Evolutionary conservation across 78 protist species (phyloP).

Genomic region (Dictyostelium firmibasis): DNA sequence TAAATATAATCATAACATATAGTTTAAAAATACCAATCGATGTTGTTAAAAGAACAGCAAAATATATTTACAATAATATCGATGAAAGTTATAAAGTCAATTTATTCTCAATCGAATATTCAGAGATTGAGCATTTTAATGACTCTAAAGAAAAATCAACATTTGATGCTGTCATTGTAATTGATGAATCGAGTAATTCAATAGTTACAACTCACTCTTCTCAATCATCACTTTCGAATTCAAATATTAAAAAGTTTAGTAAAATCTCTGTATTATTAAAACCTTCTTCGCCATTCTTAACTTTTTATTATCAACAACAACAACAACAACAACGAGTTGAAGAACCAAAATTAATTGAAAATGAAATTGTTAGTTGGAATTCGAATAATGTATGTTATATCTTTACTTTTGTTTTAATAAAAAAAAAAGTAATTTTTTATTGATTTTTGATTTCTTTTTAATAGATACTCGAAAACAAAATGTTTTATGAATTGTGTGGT

Average conservation of each 20-base stretch:
- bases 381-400: neutral
- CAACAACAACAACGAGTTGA: neutral
- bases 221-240: neutral
- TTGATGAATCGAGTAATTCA: neutral
- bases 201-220: neutral
- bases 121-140: constrained; percentile 5
- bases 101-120: neutral
- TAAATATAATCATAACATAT: neutral
- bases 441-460: neutral
- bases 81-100: neutral
- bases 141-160: neutral
- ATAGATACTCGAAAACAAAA: neutral
- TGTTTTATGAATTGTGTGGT: neutral
- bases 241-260: neutral
- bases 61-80: neutral
- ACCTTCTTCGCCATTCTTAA: neutral
- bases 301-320: neutral
- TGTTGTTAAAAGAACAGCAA: neutral
- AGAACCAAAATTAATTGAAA: neutral
- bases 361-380: neutral
- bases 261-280: neutral
- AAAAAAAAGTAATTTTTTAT: no score
- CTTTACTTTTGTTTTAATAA: neutral
- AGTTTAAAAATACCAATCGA: neutral
- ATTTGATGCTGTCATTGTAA: neutral